Evolutionary conservation across 768 basidiomycete species (phyloP), one percentile per base, ranked within the genome.

Genomic region (Pisolithus microcarpus): DNA sequence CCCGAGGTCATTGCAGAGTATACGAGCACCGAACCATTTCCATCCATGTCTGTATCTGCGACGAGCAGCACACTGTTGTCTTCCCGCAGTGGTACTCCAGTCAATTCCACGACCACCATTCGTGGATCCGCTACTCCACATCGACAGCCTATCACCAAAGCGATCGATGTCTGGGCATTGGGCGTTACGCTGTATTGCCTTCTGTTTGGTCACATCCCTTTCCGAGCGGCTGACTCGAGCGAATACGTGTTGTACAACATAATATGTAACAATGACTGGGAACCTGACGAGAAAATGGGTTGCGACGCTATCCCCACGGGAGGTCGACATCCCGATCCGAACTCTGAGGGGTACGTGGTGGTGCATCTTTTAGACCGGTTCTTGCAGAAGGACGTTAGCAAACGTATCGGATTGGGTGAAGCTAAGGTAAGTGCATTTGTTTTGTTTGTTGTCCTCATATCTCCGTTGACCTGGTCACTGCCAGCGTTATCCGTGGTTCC

Each of bases 151-250:
- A 86, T 96, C 47, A 91, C 91, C 38, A 91, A 93, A 65, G 84
- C 91, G 4, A 95, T 98, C 63, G 96, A 99, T 62, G 81, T 99
- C 31, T 99, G 96, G 96, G 95, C 96, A 0, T 78, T 99, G 2
- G 96, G 96, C 21, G 87, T 97, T 28, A 99, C 96, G 2, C 74
- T 97, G 5, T 98, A 91, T 69, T 95, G 93, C 63, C 79, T 98
- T 43, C 77, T 98, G 2, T 97, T 95, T 57, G 96, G 92, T 9
- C 73, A 72, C 50, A 80, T 86, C 1, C 95, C 95, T 1, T 98
- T 93, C 67, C 70, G 73, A 28, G 77, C 77, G 1, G 65, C 70
- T n/a, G 70, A 65, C 46, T 68, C 68, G 13, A 78, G 74, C 40
- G 89, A 93, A 67, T 96, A 80, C 65, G 77, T 76, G 49, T 69